A percentile compares a stretch with the other conserved stretches of the same genome.
These are phyloP conservation scores for Limnanthes douglasii DNA, from an alignment of 345 rosid genomes.

Conservation along the genomic window DNA sequence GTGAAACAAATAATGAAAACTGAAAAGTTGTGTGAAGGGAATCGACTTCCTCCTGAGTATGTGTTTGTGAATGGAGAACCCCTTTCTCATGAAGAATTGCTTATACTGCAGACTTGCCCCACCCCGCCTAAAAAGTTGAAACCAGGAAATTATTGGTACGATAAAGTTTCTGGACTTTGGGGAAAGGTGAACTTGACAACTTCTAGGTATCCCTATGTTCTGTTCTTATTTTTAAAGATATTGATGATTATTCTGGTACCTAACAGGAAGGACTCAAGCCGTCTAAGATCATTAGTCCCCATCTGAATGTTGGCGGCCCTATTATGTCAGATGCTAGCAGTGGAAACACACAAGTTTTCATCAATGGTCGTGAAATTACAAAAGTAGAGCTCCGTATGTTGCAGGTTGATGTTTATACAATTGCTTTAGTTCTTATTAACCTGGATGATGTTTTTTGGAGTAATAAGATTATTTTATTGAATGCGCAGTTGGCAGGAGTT, in stretches of 20 bases:
- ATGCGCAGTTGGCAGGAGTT: conserved; percentile 91
- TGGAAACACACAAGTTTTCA: conserved; percentile 85
- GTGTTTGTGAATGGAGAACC: conserved; percentile 71
- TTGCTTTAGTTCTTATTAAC: background rate
- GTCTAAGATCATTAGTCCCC: conserved; percentile 72
- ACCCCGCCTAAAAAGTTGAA: conserved; percentile 89
- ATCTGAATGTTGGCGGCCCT: conserved; percentile 86
- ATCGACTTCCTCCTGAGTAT: conserved; percentile 86
- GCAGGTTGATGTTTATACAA: conserved; percentile 40
- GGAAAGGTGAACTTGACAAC: conserved; percentile 64
- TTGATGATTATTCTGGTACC: conserved; percentile 17
- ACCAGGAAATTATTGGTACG: conserved; percentile 98
- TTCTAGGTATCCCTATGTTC: conserved; percentile 4
- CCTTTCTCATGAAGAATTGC: conserved; percentile 70
- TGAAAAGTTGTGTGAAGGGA: conserved; percentile 81
- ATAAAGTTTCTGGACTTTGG: conserved; percentile 98
- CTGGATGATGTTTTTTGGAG: conserved; percentile 6
- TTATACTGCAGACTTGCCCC: conserved; percentile 57
- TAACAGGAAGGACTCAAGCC: conserved; percentile 95
- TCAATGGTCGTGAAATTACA: conserved; percentile 91
- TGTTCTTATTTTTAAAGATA: conserved; percentile 5
- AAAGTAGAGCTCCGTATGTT: conserved; percentile 91
- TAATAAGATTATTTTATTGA: conserved; percentile 5
- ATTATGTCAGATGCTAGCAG: conserved; percentile 72
- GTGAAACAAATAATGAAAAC: conserved; percentile 88